A percentile compares a stretch with the other conserved stretches of the same genome.
phyloP scores from a whole-genome alignment of 2,329 filamentous ascomycete genomes.

The Dendrostoma leiphaemia region DNA sequence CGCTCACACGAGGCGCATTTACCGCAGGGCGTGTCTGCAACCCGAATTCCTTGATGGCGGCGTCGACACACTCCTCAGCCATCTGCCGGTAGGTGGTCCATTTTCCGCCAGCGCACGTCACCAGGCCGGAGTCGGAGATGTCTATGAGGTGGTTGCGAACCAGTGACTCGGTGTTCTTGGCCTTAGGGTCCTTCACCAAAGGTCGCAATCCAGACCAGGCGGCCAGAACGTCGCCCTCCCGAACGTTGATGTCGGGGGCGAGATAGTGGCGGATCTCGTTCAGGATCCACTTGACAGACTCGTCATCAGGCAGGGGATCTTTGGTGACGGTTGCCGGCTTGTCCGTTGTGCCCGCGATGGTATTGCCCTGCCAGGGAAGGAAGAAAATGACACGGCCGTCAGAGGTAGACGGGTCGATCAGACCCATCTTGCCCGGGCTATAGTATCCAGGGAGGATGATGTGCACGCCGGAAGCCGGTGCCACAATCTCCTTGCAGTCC shows the following conservation, averaged over 20 bases:
- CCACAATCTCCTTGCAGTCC: slow-evolving; percentile 67
- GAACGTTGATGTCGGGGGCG: slow-evolving; percentile 71
- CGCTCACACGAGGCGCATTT: slow-evolving; percentile 63
- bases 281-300: slow-evolving; percentile 81
- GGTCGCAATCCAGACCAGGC: slow-evolving; percentile 79
- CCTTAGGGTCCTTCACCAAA: slow-evolving; percentile 76
- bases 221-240: slow-evolving; percentile 72
- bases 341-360: slow-evolving; percentile 81
- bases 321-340: slow-evolving; percentile 65
- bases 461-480: slow-evolving; percentile 79
- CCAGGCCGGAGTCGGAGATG: slow-evolving; percentile 69
- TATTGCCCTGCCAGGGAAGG: slow-evolving; percentile 83
- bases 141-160: slow-evolving; percentile 81
- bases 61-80: slow-evolving; percentile 82
- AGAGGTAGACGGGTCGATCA: slow-evolving; percentile 78
- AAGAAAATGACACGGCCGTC: slow-evolving; percentile 89
- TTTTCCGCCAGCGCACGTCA: slow-evolving; percentile 81
- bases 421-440: slow-evolving; percentile 76
- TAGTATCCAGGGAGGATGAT: slow-evolving; percentile 77
- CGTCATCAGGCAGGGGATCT: slow-evolving; percentile 70
- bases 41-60: slow-evolving; percentile 66
- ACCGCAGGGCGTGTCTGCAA: slow-evolving; percentile 52
- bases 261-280: slow-evolving; percentile 75
- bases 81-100: slow-evolving; percentile 90
- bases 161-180: slow-evolving; percentile 77